phyloP scores from a whole-genome alignment of 169 alveolate species.

The Plasmodium malariae region DNA sequence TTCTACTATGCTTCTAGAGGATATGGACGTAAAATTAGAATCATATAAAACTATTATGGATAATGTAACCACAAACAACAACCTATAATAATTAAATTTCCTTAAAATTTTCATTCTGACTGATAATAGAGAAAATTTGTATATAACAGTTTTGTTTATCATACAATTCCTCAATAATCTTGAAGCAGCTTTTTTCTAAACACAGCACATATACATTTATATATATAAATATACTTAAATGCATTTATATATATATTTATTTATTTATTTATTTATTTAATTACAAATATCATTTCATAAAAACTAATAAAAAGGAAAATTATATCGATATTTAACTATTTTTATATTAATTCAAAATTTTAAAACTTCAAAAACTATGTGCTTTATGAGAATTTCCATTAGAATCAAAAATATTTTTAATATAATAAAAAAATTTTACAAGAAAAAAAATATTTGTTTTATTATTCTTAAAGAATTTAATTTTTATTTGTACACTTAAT shows the following conservation, averaged over 20 bases:
- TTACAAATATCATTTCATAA: too few relatives aligned
- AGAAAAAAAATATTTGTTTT: too few relatives aligned
- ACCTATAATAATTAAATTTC: background rate
- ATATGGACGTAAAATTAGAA: background rate
- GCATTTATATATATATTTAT: background rate
- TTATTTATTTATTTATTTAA: too few relatives aligned
- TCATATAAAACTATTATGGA: constrained; percentile 3
- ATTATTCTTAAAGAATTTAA: too few relatives aligned
- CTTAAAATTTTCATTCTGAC: constrained; percentile 11
- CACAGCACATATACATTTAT: background rate
- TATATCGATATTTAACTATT: too few relatives aligned
- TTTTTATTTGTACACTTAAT: too few relatives aligned
- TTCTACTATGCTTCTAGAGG: background rate
- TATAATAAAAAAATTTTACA: too few relatives aligned
- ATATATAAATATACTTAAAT: background rate
- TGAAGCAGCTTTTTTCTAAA: background rate
- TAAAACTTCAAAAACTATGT: too few relatives aligned
- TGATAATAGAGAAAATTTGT: background rate
- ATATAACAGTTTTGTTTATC: background rate
- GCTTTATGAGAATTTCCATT: too few relatives aligned
- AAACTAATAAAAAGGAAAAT: background rate
- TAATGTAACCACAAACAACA: background rate
- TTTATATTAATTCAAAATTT: too few relatives aligned
- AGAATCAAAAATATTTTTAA: too few relatives aligned
- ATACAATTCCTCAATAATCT: background rate